Base-by-base conservation (phyloP, 129 eudicot species). In the Chrysanthemum lavandulifolium region DNA sequence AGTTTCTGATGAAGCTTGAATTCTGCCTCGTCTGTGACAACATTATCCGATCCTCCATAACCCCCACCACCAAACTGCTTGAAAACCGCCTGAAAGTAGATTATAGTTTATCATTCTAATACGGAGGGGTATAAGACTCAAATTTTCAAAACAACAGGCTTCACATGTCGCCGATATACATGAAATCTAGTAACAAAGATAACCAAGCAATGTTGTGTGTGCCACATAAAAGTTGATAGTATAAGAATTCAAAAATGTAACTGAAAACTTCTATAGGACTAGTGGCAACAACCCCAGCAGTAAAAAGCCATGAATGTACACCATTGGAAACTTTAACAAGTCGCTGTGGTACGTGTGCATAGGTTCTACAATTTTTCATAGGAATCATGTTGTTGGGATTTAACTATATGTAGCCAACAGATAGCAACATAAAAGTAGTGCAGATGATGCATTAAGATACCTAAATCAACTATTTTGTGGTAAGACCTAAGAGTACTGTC, bases 61-160 rank as follows among this genome's bases (percentile, higher is more conserved):
- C 96, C 96, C 61, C 95, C 95, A 79, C 81, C 85, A 49, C 88
- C 88, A 76, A 93, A 89, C 76, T 89, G 97, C 82, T 89, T 89
- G 80, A 89, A 81, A 62, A 93, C 96, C 69, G 98, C 96, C 98
- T 93, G 79, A 40, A 64, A 64, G 66, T 27, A 40, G 67, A 27
- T 25, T 58, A 13, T 3, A 11, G 67, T 36, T 52, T 6, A 68
- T 76, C 13, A 57, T 50, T 13, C 14, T 45, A 61, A 71, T 51
- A 31, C 2, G 6, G 36, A 51, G 62, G 40, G 18, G 43, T 18
- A 76, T 66, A 59, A 66, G 21, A 55, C 11, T 25, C 45, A 54
- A 50, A 29, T 12, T 18, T 12, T 51, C 7, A 21, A 53, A 60
- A 8, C 40, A 53, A 48, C 64, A 65, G 15, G 64, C 14, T 69